Evolutionary conservation across 2,329 filamentous ascomycete species (phyloP), one percentile per base, ranked within the genome.

Genomic region (Fusarium sp.): DNA sequence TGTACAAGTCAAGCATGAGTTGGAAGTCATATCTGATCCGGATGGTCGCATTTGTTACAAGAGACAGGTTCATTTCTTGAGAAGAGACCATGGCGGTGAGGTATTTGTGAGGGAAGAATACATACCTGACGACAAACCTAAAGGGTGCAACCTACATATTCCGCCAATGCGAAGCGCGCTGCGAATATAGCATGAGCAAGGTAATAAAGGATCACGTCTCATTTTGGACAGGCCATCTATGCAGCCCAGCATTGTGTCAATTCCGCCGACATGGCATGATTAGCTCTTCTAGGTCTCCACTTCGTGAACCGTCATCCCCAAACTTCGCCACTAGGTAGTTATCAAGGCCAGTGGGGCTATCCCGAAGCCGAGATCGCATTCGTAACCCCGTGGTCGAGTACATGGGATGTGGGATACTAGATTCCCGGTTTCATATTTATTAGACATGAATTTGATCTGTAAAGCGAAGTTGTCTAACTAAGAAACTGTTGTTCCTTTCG

Each of bases 151-250:
- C 2, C 4, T 63, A 9, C 20, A 41, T 5, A 46, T 64, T 20
- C 60, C 61, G 4, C 61, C 50, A 25, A 64, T 64, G 61, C 23
- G 61, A 45, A 46, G 61, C 3, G 40, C 61, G 8, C 32, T 34
- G n/a, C 49, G 37, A 34, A 20, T 59, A 2, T 59, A 55, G 23
- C 13, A 18, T n/a, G 25, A 45, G 27, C 23, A 45, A 18, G 23
- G 25, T 27, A 23, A 45, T 27, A 13, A 7, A 45, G 16, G 10
- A 27, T 16, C 23, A 11, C 42, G 42, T 45, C 25, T n/a, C 23
- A 18, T 12, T 45, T 27, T n/a, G 42, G 7, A 18, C 42, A 45
- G 20, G 20, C 41, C 20, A 43, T 43, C 41, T 10, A 43, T 23
- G 20, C 21, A 16, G 21, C 42, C 21, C 9, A 18, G 42, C 21